These are phyloP conservation scores for Lyophyllum decastes DNA, from an alignment of 768 basidiomycete genomes.

Conservation along the genomic window DNA sequence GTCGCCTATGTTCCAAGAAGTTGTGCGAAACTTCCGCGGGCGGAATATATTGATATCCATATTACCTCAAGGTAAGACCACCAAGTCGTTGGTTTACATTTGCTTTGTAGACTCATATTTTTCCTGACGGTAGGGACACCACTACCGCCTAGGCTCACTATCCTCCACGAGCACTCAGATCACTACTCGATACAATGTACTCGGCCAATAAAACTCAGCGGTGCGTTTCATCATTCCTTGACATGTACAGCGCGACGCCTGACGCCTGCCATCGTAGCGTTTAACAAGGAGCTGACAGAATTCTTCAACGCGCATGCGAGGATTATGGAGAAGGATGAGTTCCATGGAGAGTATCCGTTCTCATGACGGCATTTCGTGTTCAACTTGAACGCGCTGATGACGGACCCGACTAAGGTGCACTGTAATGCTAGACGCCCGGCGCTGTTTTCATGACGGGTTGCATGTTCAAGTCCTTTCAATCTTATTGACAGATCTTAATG, in stretches of 20 bases:
- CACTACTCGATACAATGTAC: slow-evolving; percentile 13
- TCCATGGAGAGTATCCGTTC: neutral
- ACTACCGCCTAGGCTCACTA: slow-evolving; percentile 3
- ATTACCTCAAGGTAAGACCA: neutral
- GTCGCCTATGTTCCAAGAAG: neutral
- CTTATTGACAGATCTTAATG: too few species aligned
- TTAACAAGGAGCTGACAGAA: neutral
- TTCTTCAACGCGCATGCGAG: neutral
- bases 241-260: neutral
- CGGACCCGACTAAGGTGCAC: too few species aligned
- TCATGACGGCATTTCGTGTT: too few species aligned
- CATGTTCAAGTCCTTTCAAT: too few species aligned
- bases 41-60: neutral
- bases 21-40: neutral
- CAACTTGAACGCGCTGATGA: too few species aligned
- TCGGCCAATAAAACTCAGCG: slow-evolving; percentile 4
- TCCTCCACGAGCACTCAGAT: slow-evolving; percentile 12
- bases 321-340: neutral
- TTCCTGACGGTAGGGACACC: slow-evolving; percentile 1
- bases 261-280: neutral
- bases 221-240: neutral
- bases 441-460: too few species aligned
- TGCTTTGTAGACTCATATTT: neutral
- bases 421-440: too few species aligned
- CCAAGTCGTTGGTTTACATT: neutral